phyloP scores from a whole-genome alignment of 2,329 filamentous ascomycete genomes.

The Tolypocladium album region DNA sequence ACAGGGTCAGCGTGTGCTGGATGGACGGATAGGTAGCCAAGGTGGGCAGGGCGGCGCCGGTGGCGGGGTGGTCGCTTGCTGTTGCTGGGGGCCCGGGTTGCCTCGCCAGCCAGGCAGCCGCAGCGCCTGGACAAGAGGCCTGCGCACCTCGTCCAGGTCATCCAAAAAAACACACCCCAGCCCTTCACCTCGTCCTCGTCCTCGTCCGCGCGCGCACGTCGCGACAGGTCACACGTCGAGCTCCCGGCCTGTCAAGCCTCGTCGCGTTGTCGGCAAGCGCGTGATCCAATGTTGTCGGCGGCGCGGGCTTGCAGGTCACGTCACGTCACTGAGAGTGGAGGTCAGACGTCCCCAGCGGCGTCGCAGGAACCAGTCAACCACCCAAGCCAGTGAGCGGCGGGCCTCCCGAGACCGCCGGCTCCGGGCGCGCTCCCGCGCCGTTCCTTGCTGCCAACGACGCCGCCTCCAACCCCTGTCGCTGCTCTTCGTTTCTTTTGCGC shows the following conservation, averaged over 20 bases:
- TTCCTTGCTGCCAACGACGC: neutral
- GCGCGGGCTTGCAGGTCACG: neutral
- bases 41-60: neutral
- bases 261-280: neutral
- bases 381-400: neutral
- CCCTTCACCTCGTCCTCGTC: neutral
- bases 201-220: neutral
- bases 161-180: neutral
- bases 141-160: neutral
- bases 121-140: neutral
- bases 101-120: neutral
- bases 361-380: neutral
- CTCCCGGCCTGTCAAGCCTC: neutral
- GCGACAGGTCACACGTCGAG: neutral
- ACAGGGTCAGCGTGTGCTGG: neutral
- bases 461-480: neutral
- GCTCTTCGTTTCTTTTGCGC: neutral
- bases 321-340: neutral
- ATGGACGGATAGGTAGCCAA: neutral
- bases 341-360: neutral
- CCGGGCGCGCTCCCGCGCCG: neutral
- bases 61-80: neutral
- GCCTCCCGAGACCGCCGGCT: neutral
- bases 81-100: neutral
- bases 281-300: neutral